phyloP scores from a whole-genome alignment of 2,329 filamentous ascomycete genomes.

The Diaporthe ilicicola region DNA sequence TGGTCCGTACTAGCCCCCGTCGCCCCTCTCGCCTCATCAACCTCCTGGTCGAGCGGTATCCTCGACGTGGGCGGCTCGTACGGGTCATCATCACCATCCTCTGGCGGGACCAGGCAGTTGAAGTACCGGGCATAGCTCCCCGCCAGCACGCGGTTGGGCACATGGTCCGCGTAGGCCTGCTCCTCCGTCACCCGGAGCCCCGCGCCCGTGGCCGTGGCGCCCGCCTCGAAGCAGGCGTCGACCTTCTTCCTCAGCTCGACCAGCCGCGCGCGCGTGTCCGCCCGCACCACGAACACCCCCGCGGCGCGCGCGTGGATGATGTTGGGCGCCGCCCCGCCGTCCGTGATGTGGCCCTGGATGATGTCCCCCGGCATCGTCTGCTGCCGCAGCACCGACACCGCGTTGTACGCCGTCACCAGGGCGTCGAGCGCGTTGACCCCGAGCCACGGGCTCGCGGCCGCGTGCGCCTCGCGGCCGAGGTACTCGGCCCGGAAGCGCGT shows the following conservation, averaged over 20 bases:
- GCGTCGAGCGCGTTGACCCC: slow-evolving; percentile 69
- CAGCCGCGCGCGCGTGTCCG: slow-evolving; percentile 51
- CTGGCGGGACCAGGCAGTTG: slow-evolving; percentile 49
- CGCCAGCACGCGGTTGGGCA: slow-evolving; percentile 61
- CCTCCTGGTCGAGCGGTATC: slow-evolving; percentile 43
- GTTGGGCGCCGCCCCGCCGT: slow-evolving; percentile 63
- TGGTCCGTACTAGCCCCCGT: slow-evolving; percentile 67
- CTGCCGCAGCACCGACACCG: slow-evolving; percentile 61
- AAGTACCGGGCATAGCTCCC: slow-evolving; percentile 54
- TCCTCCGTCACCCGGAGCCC: slow-evolving; percentile 51
- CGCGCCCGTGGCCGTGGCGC: slow-evolving; percentile 55
- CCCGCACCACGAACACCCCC: slow-evolving; percentile 54
- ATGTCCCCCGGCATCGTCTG: slow-evolving; percentile 61
- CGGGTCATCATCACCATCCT: slow-evolving; percentile 33
- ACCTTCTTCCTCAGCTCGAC: slow-evolving; percentile 51
- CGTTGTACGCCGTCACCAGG: slow-evolving; percentile 57
- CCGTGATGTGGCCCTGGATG: slow-evolving; percentile 60
- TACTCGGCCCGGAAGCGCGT: slow-evolving; percentile 59
- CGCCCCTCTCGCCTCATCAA: slow-evolving; percentile 50
- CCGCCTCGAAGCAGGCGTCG: slow-evolving; percentile 50
- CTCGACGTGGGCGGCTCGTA: slow-evolving; percentile 24
- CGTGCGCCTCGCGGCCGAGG: slow-evolving; percentile 63
- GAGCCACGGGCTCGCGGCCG: slow-evolving; percentile 65
- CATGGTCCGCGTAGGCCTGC: slow-evolving; percentile 61
- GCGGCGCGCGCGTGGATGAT: slow-evolving; percentile 62